phyloP scores from a whole-genome alignment of 1,284 basidiomycete species.

The Pyrrhoderma noxium region DNA sequence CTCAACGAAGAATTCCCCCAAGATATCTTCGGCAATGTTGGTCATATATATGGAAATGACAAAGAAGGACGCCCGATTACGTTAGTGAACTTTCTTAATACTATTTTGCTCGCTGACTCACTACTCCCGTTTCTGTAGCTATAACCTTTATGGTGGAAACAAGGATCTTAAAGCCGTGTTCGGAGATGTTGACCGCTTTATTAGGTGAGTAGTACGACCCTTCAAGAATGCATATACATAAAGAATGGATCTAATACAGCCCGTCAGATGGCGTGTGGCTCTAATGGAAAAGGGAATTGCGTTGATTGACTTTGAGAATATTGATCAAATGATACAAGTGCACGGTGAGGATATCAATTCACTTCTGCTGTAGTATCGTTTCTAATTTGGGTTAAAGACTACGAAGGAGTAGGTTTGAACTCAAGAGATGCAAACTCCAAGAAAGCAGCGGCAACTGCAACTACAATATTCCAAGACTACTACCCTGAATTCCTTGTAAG shows the following conservation, averaged over 20 bases:
- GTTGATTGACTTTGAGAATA: constrained; percentile 59
- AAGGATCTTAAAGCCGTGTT: constrained; percentile 60
- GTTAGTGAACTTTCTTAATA: constrained; percentile 30
- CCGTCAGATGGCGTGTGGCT: constrained; percentile 61
- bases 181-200: constrained; percentile 61
- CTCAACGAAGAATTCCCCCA: constrained; percentile 57
- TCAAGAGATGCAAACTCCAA: constrained; percentile 70
- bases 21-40: constrained; percentile 60
- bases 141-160: constrained; percentile 67
- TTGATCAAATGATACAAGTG: constrained; percentile 70
- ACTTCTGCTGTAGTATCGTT: neutral
- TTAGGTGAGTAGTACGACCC: constrained; percentile 40
- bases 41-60: constrained; percentile 57
- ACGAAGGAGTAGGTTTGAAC: constrained; percentile 58
- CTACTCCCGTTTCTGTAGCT: constrained; percentile 32
- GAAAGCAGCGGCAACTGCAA: constrained; percentile 62
- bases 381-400: constrained; percentile 40
- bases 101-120: no score
- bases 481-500: constrained; percentile 72
- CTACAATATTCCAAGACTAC: constrained; percentile 61
- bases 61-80: constrained; percentile 59
- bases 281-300: constrained; percentile 63
- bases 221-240: neutral
- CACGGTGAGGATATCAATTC: constrained; percentile 42
- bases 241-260: neutral